These are phyloP conservation scores for Geotrichum phurueaensis DNA, from an alignment of 1,139 yeast species.

Conservation along the genomic window DNA sequence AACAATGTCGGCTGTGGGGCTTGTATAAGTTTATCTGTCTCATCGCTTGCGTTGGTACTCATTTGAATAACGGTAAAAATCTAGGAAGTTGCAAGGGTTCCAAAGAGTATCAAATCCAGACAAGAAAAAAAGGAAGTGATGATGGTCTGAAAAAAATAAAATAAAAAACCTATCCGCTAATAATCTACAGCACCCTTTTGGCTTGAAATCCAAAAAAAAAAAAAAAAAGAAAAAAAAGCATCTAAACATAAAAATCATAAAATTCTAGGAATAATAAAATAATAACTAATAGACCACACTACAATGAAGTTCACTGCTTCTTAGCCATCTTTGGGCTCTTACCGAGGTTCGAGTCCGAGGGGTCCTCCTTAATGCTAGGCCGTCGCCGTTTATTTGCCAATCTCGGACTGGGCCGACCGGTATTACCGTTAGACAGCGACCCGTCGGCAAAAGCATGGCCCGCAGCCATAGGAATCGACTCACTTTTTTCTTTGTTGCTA, in stretches of 20 bases:
- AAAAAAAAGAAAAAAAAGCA: not conserved
- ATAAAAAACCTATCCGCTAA: not conserved
- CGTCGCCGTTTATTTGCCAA: constrained; percentile 17
- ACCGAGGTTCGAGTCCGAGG: constrained; percentile 9
- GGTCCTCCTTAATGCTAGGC: constrained; percentile 19
- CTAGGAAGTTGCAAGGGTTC: not conserved
- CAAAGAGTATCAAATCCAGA: not conserved
- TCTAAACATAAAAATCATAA: not conserved
- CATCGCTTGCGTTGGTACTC: not conserved
- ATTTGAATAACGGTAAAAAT: not conserved
- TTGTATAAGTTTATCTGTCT: not conserved
- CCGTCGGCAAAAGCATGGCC: not conserved
- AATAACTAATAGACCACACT: not conserved
- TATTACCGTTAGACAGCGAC: not conserved
- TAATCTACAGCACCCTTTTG: not conserved
- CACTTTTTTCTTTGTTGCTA: not conserved
- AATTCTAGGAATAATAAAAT: not conserved
- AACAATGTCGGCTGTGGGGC: not conserved
- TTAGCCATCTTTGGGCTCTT: constrained; percentile 17
- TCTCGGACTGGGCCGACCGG: constrained; percentile 18
- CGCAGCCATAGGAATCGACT: not conserved
- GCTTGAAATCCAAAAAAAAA: not conserved
- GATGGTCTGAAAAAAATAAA: not conserved
- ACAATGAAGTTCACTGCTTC: not conserved
- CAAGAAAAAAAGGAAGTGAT: not conserved